These are phyloP conservation scores for Takakia lepidozioides DNA, from an alignment of 225 moss, liverwort and hornwort species.

Conservation along the genomic window DNA sequence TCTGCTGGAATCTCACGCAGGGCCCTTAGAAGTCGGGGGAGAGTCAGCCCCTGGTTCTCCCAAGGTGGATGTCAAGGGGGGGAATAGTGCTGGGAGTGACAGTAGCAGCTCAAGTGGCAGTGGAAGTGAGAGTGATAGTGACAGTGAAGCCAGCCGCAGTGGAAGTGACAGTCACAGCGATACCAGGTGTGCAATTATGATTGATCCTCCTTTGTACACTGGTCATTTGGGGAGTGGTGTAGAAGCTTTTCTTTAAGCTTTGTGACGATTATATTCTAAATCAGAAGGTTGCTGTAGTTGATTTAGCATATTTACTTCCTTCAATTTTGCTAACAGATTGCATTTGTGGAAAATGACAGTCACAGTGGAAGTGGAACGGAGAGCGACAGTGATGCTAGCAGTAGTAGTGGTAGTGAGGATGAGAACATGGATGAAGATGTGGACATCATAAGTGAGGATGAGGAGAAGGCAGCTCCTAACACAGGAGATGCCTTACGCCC, in stretches of 20 bases:
- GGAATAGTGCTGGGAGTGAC: constrained; percentile 68
- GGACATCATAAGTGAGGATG: constrained; percentile 89
- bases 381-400: constrained; percentile 80
- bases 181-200: constrained; percentile 25
- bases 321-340: too few relatives aligned
- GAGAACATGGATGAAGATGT: constrained; percentile 96
- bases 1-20: too few relatives aligned
- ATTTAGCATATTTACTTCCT: background rate
- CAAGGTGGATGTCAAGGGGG: constrained; percentile 35
- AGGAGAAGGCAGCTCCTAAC: constrained; percentile 32
- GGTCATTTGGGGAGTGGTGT: background rate
- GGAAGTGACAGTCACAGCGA: constrained; percentile 78
- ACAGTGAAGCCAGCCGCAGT: constrained; percentile 69
- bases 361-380: constrained; percentile 91
- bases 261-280: too few relatives aligned
- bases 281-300: background rate
- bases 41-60: constrained; percentile 33
- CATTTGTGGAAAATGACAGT: constrained; percentile 6
- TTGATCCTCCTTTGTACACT: background rate
- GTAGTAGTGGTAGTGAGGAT: constrained; percentile 79
- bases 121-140: constrained; percentile 64
- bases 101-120: constrained; percentile 67
- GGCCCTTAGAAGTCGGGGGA: constrained; percentile 12
- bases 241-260: background rate
- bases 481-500: constrained; percentile 31